Base-by-base conservation (phyloP, 768 basidiomycete genomes). In the Daedaleopsis sinensis region DNA sequence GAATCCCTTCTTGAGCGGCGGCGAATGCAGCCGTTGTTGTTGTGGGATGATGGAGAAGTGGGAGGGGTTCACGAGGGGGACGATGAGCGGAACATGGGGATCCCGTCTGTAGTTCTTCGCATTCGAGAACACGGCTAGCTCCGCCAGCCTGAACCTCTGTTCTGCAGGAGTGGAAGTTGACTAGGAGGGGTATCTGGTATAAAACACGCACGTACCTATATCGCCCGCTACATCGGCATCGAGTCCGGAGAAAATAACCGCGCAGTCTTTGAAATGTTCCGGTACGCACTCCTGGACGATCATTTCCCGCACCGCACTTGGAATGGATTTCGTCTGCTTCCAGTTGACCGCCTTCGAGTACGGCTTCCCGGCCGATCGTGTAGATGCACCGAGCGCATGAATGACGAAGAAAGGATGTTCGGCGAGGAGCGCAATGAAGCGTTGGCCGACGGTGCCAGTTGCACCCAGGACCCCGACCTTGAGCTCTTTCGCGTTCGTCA, bases 81-180 rank as follows among this genome's bases (percentile, higher is more conserved):
- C 97, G 76, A 98, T 85, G 71, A 99, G 90, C 0, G 97, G 97
- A 7, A 96, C 94, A 65, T 86, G 80, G 2, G 94, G 94, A 73
- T 98, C 96, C 19, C 96, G 81, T 51, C 97, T 85, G 76, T 89
- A 94, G 75, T 95, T 97, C 77, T 96, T 97, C n/a, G 96, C 88
- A 65, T 99, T 98, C 21, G 94, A 96, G 76, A 98, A 99, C 12
- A 99, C 89, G 57, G 90, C 87, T 23, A 96, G 84, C 69, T 98
- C 91, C 21, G 96, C 93, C 16, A 81, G 73, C 65, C 96, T 82
- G 76, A 98, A 96, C 0, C 91, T 88, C 27, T 81, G 77, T 81
- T 99, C 96, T 97, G 72, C 42, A 44, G n/a, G 48, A 38, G 49
- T 52, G 49, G 43, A 39, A 43, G 27, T 54, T 58, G 32, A 27